phyloP scores from a whole-genome alignment of 2,329 filamentous ascomycete genomes.

The Aspergillus phoenicis region DNA sequence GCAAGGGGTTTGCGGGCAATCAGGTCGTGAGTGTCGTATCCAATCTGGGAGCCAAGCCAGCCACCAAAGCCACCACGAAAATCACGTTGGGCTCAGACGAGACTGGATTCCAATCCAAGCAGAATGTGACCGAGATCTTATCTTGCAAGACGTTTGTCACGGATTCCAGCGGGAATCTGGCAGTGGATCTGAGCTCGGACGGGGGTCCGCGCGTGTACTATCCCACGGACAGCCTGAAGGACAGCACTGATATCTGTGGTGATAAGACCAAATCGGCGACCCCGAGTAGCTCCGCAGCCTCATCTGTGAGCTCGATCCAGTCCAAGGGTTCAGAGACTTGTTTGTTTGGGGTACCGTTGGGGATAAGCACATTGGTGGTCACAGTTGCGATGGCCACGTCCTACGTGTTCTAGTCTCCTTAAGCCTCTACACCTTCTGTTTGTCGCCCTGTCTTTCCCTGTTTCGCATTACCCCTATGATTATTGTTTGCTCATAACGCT shows the following conservation, averaged over 20 bases:
- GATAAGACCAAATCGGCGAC: background rate
- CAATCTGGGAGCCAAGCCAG: conserved; percentile 36
- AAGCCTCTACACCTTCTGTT: background rate
- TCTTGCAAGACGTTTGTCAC: conserved; percentile 8
- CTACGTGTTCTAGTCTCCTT: background rate
- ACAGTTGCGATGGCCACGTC: conserved; percentile 4
- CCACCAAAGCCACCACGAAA: conserved; percentile 7
- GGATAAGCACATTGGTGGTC: conserved; percentile 2
- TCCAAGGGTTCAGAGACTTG: background rate
- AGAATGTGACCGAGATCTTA: conserved; percentile 8
- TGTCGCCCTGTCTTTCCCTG: background rate
- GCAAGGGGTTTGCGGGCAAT: conserved; percentile 43
- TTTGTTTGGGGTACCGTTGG: background rate
- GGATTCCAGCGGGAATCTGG: conserved; percentile 1
- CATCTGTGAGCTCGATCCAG: background rate
- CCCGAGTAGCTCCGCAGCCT: conserved; percentile 3
- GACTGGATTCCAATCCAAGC: conserved; percentile 4
- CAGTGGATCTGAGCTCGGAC: conserved; percentile 9
- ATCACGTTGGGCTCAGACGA: conserved; percentile 2
- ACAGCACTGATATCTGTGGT: conserved; percentile 2
- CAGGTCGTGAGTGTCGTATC: conserved; percentile 46
- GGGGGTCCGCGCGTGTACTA: conserved; percentile 10
- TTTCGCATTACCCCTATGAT: background rate
- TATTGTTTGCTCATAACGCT: background rate
- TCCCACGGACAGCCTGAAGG: conserved; percentile 7